A percentile compares a stretch with the other conserved stretches of the same genome.
Evolutionary conservation across 345 rosid genomes (phyloP).

Genomic region (Eucalyptus dawsonii): DNA sequence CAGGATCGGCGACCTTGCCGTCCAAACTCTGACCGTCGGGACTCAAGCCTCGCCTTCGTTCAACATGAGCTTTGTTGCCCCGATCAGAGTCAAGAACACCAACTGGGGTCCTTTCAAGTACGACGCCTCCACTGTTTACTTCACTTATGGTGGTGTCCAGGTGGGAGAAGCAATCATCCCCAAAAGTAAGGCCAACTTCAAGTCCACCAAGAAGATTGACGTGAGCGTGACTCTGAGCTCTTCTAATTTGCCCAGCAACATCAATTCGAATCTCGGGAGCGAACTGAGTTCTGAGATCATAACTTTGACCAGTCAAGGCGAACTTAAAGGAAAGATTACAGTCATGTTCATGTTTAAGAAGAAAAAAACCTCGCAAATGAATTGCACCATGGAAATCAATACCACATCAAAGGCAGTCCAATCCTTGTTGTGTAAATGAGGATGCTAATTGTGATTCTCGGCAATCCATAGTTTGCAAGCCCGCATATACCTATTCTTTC

Average conservation of each 20-base stretch:
- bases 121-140: not conserved
- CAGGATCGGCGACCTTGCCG: not conserved
- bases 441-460: not conserved
- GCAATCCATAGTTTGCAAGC: not conserved
- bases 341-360: not conserved
- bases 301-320: not conserved
- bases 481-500: not conserved
- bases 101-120: constrained; percentile 7
- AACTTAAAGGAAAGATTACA: not conserved
- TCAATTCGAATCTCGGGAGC: not conserved
- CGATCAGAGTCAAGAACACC: constrained; percentile 4
- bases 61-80: not conserved
- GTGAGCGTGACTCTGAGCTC: not conserved
- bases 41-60: not conserved
- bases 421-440: not conserved
- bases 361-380: not conserved
- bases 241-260: not conserved
- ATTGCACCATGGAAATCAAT: constrained; percentile 1
- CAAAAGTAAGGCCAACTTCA: not conserved
- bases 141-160: not conserved
- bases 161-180: not conserved
- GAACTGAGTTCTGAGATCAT: not conserved
- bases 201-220: constrained; percentile 1
- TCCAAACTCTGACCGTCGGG: not conserved
- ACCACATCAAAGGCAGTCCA: not conserved